Conservation (phyloP, 345 rosid genomes). For the Corchorus capsularis region DNA sequence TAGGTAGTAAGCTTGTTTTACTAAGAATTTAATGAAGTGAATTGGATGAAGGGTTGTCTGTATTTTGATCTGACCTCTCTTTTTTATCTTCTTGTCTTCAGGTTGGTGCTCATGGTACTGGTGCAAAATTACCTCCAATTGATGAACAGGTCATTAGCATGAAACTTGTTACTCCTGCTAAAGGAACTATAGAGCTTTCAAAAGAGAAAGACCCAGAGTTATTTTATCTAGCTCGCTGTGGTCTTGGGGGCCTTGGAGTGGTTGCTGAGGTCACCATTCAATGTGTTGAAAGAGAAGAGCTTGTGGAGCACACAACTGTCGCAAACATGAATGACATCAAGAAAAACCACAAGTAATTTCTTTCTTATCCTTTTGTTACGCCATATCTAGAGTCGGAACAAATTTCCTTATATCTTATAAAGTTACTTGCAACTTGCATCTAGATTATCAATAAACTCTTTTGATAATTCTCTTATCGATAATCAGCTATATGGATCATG, state of each 20-base stretch:
- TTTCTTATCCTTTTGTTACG: slow-evolving; percentile 19
- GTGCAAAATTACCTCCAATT: slow-evolving; percentile 92
- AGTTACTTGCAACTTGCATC: neutral
- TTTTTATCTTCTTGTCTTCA: slow-evolving; percentile 29
- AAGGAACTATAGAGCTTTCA: slow-evolving; percentile 86
- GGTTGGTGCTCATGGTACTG: slow-evolving; percentile 99
- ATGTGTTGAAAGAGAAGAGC: slow-evolving; percentile 92
- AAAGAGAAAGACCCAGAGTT: slow-evolving; percentile 87
- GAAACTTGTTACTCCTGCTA: slow-evolving; percentile 95
- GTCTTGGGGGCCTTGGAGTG: slow-evolving; percentile 96
- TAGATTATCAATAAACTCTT: slow-evolving; percentile 1
- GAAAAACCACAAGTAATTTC: slow-evolving; percentile 84
- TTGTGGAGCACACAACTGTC: slow-evolving; percentile 83
- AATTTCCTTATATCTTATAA: neutral
- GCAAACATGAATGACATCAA: slow-evolving; percentile 76
- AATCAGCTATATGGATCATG: neutral
- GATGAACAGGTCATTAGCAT: slow-evolving; percentile 93
- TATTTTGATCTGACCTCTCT: neutral
- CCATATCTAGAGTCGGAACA: neutral
- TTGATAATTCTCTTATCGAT: neutral
- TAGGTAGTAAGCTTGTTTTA: neutral
- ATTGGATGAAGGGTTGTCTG: neutral
- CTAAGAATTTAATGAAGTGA: neutral
- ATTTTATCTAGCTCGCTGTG: slow-evolving; percentile 88
- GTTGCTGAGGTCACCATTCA: slow-evolving; percentile 96